phyloP scores from a whole-genome alignment of 2,329 filamentous ascomycete species.

The Sclerotiophoma versabilis region DNA sequence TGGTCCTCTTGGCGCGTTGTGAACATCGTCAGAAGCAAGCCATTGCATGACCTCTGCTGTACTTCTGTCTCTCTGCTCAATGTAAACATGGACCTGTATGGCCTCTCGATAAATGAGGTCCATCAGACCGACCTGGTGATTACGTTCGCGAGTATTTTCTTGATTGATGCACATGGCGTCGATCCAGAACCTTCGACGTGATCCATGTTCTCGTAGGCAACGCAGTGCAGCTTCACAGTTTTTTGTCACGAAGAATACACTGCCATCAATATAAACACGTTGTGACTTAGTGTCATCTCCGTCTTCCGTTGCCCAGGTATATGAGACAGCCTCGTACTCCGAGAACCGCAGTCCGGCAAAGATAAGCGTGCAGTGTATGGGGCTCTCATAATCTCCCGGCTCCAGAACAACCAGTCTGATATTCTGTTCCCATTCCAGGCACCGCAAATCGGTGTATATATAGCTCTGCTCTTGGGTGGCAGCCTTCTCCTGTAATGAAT shows the following conservation, averaged over 20 bases:
- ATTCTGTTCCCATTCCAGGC: neutral
- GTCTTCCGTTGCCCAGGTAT: conserved; percentile 3
- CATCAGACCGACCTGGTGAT: conserved; percentile 1
- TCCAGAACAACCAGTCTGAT: neutral
- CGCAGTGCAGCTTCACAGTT: neutral
- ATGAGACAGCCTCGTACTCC: neutral
- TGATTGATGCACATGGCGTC: conserved; percentile 5
- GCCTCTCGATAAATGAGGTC: neutral
- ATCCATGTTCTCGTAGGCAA: neutral
- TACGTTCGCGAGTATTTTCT: neutral
- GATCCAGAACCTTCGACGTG: neutral
- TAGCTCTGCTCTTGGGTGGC: neutral
- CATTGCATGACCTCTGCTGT: neutral
- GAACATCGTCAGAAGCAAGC: neutral
- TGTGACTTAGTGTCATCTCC: neutral
- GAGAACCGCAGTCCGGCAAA: neutral
- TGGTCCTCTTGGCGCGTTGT: no score
- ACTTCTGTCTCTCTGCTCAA: no score
- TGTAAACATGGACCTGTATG: neutral
- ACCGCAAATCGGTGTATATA: neutral
- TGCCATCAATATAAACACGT: neutral
- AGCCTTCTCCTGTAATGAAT: neutral
- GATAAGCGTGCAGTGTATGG: neutral
- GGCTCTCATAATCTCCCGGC: neutral
- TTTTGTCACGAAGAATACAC: neutral